phyloP scores from a whole-genome alignment of 805 yeast species.

The Sugiyamaella lignohabitans region DNA sequence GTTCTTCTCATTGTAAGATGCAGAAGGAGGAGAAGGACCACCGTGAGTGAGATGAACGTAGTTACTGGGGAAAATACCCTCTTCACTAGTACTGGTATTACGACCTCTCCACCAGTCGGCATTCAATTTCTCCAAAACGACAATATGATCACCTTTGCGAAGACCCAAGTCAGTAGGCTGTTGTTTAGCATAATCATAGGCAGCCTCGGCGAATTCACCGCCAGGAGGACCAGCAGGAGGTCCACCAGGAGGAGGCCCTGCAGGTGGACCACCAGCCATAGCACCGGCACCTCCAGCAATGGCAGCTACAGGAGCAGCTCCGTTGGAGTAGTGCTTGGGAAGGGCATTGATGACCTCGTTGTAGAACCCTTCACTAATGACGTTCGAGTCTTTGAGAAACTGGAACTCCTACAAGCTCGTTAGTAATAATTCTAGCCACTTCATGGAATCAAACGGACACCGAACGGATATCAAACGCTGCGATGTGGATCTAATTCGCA shows the following conservation, averaged over 20 bases:
- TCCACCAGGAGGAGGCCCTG: constrained; percentile 18
- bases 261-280: constrained; percentile 9
- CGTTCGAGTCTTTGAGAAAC: constrained; percentile 67
- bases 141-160: constrained; percentile 59
- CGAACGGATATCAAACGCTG: no score
- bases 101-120: constrained; percentile 90
- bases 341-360: constrained; percentile 44
- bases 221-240: constrained; percentile 17
- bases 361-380: constrained; percentile 52
- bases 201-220: constrained; percentile 47
- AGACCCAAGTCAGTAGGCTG: constrained; percentile 70
- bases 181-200: constrained; percentile 69
- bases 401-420: constrained; percentile 51
- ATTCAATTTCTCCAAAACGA: constrained; percentile 65
- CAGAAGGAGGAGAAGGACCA: constrained; percentile 12
- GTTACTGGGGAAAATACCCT: constrained; percentile 87
- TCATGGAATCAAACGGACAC: no score
- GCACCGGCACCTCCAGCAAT: constrained; percentile 10
- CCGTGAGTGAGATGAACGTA: constrained; percentile 46
- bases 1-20: constrained; percentile 10
- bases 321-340: constrained; percentile 52
- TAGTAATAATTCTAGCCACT: neutral
- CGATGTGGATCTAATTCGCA: neutral
- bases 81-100: constrained; percentile 36
- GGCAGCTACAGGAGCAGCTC: constrained; percentile 43